Percentiles rank a stretch among this genome's conserved stretches.
These are phyloP conservation scores for Crithidia sp. DNA, from an alignment of 208 protist genomes.

Conservation along the genomic window DNA sequence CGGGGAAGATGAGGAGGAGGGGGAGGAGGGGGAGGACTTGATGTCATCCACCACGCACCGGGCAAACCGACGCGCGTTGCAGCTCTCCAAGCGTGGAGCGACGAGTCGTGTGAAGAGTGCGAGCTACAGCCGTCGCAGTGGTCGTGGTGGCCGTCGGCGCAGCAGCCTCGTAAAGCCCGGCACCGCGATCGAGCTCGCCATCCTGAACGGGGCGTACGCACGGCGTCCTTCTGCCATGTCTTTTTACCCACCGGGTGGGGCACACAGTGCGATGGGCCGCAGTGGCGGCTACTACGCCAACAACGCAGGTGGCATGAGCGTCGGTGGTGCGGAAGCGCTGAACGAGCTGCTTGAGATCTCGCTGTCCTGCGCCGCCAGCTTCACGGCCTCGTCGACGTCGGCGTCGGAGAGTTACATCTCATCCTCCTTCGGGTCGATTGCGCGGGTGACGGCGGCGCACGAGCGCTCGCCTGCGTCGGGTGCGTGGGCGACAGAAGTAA, in stretches of 20 bases:
- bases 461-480: neutral
- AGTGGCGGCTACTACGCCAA: neutral
- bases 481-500: too few relatives aligned
- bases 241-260: neutral
- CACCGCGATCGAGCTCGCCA: conserved; percentile 27
- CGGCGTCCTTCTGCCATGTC: conserved; percentile 11
- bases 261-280: neutral
- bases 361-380: conserved; percentile 36
- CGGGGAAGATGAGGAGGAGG: neutral
- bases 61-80: neutral
- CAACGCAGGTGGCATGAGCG: neutral
- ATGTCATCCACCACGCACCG: conserved; percentile 7
- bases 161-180: conserved; percentile 22
- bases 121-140: conserved; percentile 1
- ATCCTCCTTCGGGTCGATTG: conserved; percentile 26
- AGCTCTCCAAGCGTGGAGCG: neutral
- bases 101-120: neutral
- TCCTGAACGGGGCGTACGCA: conserved; percentile 4
- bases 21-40: neutral
- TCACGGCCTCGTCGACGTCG: conserved; percentile 27
- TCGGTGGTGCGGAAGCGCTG: neutral
- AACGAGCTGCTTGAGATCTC: conserved; percentile 18
- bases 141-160: neutral
- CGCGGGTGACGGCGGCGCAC: neutral
- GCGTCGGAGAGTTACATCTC: conserved; percentile 26